These are phyloP conservation scores for Hyphopichia homilentoma DNA, from an alignment of 805 yeast genomes.

Conservation along the genomic window DNA sequence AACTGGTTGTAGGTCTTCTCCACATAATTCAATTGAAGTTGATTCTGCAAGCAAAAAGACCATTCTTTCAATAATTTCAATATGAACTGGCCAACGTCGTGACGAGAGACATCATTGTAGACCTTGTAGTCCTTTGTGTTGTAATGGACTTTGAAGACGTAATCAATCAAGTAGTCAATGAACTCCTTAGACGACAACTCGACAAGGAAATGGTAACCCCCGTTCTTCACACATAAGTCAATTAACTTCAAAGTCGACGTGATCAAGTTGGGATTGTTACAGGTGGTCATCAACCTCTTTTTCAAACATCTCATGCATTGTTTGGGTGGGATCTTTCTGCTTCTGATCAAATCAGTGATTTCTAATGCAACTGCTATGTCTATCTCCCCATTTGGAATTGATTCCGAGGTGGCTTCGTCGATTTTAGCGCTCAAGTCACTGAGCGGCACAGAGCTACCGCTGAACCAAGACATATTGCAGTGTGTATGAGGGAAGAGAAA, in stretches of 20 bases:
- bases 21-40: constrained; percentile 63
- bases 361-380: constrained; percentile 74
- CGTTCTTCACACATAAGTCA: constrained; percentile 88
- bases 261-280: constrained; percentile 75
- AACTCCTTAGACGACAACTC: constrained; percentile 85
- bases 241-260: constrained; percentile 69
- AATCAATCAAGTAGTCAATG: constrained; percentile 68
- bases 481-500: not conserved
- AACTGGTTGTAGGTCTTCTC: constrained; percentile 58
- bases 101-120: constrained; percentile 21
- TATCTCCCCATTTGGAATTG: constrained; percentile 88
- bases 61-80: constrained; percentile 71
- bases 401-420: constrained; percentile 76
- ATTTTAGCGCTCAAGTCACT: constrained; percentile 58
- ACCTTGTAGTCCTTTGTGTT: constrained; percentile 24
- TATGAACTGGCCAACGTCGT: constrained; percentile 52
- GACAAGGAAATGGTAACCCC: constrained; percentile 78
- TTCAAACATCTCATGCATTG: constrained; percentile 85
- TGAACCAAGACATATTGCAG: constrained; percentile 53
- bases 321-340: constrained; percentile 72
- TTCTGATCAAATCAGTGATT: constrained; percentile 80
- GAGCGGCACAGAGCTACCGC: constrained; percentile 28
- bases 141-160: constrained; percentile 35
- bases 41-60: constrained; percentile 69
- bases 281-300: constrained; percentile 57